A percentile compares a stretch with the other conserved stretches of the same genome.
Evolutionary conservation across 176 grass and related monocot genomes (phyloP).

Genomic region (Triticum monococcum): DNA sequence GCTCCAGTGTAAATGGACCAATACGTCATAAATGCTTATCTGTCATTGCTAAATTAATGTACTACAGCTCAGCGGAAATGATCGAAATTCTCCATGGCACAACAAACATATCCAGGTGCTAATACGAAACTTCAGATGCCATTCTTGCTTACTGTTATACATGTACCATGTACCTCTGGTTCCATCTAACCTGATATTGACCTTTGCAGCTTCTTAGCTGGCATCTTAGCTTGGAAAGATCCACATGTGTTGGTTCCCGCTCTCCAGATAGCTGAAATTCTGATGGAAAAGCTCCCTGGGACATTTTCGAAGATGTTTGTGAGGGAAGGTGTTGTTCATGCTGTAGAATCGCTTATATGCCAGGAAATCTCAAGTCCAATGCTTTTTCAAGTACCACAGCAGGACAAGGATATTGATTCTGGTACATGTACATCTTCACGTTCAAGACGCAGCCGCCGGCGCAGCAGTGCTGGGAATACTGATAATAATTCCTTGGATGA

Average conservation of each 20-base stretch:
- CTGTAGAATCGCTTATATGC: constrained; percentile 70
- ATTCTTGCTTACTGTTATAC: neutral
- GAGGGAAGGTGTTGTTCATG: constrained; percentile 93
- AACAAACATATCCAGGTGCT: constrained; percentile 88
- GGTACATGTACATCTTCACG: constrained; percentile 56
- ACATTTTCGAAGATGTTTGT: constrained; percentile 90
- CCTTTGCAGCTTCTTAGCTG: constrained; percentile 76
- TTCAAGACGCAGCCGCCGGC: constrained; percentile 60
- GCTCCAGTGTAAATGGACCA: constrained; percentile 72
- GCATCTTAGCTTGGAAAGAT: constrained; percentile 90
- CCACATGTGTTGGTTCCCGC: constrained; percentile 79
- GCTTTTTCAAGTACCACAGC: constrained; percentile 33
- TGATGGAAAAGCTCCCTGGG: constrained; percentile 85
- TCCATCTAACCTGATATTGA: constrained; percentile 8
- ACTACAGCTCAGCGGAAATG: constrained; percentile 83
- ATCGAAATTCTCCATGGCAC: constrained; percentile 66
- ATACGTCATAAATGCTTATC: constrained; percentile 83
- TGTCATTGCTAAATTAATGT: constrained; percentile 83
- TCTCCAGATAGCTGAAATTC: constrained; percentile 80
- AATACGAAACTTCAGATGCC: neutral
- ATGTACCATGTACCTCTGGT: neutral
- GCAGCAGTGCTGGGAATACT: constrained; percentile 32
- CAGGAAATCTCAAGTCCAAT: constrained; percentile 37
- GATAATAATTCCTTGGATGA: constrained; percentile 53
- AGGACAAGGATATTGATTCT: constrained; percentile 45